Evolutionary conservation across 148 eudicot species (phyloP), one percentile per base, ranked within the genome.

Genomic region (Chenopodium suecicum): DNA sequence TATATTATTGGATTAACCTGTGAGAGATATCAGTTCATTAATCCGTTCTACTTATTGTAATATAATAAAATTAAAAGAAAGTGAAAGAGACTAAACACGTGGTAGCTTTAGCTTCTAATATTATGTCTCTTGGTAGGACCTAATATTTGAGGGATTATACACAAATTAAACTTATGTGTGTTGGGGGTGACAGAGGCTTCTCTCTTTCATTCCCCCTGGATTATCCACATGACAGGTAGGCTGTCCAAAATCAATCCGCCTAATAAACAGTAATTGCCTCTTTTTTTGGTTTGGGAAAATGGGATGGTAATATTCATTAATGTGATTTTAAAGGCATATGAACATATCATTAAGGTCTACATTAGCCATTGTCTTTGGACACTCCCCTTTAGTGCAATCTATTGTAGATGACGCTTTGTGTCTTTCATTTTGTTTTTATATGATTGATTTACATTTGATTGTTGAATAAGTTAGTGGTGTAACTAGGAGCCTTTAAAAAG

Each of bases 101-200:
- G 89, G 93, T 79, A 83, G 44, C 47, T 73, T 73, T 64, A 82
- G 85, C 81, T 83, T 89, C 88, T 80, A 56, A 81, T 54, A 67
- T 82, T 83, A 70, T 88, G 91, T 81, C 82, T 85, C 90, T 83
- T 63, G 48, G 9, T 74, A 46, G 86, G 86, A 16, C 89, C 90
- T 73, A 69, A 48, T 16, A 58, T 81, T 79, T 60, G 89, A 20
- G 48, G 74, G 25, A 70, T 32, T 22, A 70, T 37, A 70, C 74
- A 70, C 37, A 3, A 16, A 56, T 14, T 3, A 7, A 17, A 56
- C 16, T 50, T 2, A 14, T 17, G 62, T 56, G 16, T 56, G 62
- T 56, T 50, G 54, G 54, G 54, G 54, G 54, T 50, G 54, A 50
- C 54, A 50, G 3, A 50, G 54, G 54, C 54, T 50, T 50, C 16